Conservation (phyloP, 164 flowering plant genomes). For the Umbellularia californica region DNA sequence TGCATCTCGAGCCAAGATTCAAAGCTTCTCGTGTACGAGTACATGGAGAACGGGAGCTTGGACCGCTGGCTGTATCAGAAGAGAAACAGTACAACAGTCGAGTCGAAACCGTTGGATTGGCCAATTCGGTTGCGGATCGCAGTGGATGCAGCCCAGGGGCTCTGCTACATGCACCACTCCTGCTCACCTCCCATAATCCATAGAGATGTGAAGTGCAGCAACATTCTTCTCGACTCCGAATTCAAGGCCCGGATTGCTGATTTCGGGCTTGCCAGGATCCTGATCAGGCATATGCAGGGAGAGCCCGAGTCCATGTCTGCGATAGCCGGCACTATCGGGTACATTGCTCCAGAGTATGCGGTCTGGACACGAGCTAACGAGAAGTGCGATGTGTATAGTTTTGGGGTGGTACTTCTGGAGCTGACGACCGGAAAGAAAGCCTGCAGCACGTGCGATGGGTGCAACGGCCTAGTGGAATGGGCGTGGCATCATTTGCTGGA, state of each 20-base stretch:
- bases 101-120: conserved; percentile 47
- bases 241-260: conserved; percentile 76
- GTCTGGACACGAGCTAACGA: conserved; percentile 60
- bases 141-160: conserved; percentile 80
- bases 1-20: conserved; percentile 62
- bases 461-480: conserved; percentile 65
- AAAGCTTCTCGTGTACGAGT: conserved; percentile 83
- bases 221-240: conserved; percentile 66
- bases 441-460: conserved; percentile 52
- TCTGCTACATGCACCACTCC: conserved; percentile 80
- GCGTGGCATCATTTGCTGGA: conserved; percentile 52
- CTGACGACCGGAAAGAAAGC: conserved; percentile 73
- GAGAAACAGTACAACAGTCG: conserved; percentile 19
- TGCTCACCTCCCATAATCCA: conserved; percentile 74
- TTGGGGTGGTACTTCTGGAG: conserved; percentile 84
- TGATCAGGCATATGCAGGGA: conserved; percentile 31
- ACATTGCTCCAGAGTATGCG: conserved; percentile 85
- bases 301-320: conserved; percentile 57
- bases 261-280: conserved; percentile 75
- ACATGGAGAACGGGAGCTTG: conserved; percentile 71
- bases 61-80: conserved; percentile 66
- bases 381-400: conserved; percentile 79
- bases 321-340: conserved; percentile 82
- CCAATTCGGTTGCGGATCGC: conserved; percentile 65
- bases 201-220: conserved; percentile 82